Base-by-base conservation (phyloP, 1,139 yeast genomes). In the Arxiozyma slooffiae region DNA sequence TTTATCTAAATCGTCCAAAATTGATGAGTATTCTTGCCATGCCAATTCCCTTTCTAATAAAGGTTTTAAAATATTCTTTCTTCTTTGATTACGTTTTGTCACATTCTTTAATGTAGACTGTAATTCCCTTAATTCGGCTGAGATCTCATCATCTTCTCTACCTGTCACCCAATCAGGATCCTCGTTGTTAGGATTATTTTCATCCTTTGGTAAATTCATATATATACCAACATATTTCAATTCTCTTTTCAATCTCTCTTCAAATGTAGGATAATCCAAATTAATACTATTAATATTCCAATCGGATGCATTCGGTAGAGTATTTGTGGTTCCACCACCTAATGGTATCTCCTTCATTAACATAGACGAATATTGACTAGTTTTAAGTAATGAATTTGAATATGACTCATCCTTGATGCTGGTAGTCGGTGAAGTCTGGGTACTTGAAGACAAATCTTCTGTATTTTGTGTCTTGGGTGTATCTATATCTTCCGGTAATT, bases 141-240 rank as follows among this genome's bases (percentile, higher is more conserved):
- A 84, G 7, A 94, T 81, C 67, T 94, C 98, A 67, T 94, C 98
- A 67, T 94, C 99, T 65, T 94, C 97, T 55, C 85, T 77, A 45
- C 85, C 82, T 50, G 77, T 75, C 23, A 84, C 71, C 97, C 97
- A 90, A 66, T 71, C 71, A 2, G 72, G 71, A 36, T 68, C 76
- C 30, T 61, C 67, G 20, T 50, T 48, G 44, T 34, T 23, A 7
- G 50, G 30, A 26, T 52, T 60, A 39, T 58, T 60, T 48, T 67
- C 66, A 51, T 68, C 70, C 46, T 69, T 70, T 16, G 68, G 66
- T 45, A 75, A 74, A 58, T 83, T 85, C 81, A 82, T 86, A 58
- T 89, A 82, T 11, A 94, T 87, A 0, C 98, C 98, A 53, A 92
- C 89, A 63, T 85, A 89, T 58, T 85, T 82, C 59, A 94, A 74